These are phyloP conservation scores for Vanrija sp. DNA, from an alignment of 1,284 basidiomycete genomes.

Conservation along the genomic window DNA sequence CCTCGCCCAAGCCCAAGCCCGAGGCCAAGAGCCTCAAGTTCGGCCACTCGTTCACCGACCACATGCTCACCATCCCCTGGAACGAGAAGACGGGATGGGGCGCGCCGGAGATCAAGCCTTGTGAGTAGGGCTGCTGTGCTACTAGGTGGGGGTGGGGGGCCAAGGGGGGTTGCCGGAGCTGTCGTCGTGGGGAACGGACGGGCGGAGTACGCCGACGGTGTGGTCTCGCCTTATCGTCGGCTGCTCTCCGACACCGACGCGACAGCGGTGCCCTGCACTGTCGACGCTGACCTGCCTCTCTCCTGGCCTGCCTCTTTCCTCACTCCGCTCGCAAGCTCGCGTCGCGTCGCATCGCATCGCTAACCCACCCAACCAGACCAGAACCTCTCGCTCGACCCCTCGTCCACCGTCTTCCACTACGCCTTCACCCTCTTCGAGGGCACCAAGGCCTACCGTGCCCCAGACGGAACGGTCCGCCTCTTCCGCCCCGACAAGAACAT, in stretches of 20 bases:
- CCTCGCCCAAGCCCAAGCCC: slow-evolving; percentile 48
- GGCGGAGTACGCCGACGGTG: too few relatives aligned
- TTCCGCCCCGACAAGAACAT: slow-evolving; percentile 99
- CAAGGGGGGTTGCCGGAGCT: neutral
- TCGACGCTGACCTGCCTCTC: neutral
- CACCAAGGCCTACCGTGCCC: slow-evolving; percentile 88
- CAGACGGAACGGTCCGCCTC: slow-evolving; percentile 72
- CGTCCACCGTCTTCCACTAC: slow-evolving; percentile 88
- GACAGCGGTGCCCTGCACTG: neutral
- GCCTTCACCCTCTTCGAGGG: slow-evolving; percentile 81
- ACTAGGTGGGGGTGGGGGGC: neutral
- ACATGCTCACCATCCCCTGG: slow-evolving; percentile 89
- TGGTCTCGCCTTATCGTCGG: too few relatives aligned
- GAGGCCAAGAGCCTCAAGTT: slow-evolving; percentile 52
- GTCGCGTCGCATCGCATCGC: neutral
- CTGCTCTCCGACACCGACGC: too few relatives aligned
- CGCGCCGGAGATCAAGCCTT: slow-evolving; percentile 75
- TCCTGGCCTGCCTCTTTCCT: neutral
- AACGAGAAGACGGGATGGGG: slow-evolving; percentile 70
- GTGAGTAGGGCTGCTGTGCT: slow-evolving; percentile 53
- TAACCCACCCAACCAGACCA: slow-evolving; percentile 56
- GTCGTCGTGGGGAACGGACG: neutral
- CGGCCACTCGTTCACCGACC: slow-evolving; percentile 68
- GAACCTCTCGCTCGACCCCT: slow-evolving; percentile 72
- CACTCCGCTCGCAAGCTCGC: neutral